Evolutionary conservation across 2,329 filamentous ascomycete species (phyloP), one percentile per base, ranked within the genome.

Genomic region (Colletotrichum gigasporum): DNA sequence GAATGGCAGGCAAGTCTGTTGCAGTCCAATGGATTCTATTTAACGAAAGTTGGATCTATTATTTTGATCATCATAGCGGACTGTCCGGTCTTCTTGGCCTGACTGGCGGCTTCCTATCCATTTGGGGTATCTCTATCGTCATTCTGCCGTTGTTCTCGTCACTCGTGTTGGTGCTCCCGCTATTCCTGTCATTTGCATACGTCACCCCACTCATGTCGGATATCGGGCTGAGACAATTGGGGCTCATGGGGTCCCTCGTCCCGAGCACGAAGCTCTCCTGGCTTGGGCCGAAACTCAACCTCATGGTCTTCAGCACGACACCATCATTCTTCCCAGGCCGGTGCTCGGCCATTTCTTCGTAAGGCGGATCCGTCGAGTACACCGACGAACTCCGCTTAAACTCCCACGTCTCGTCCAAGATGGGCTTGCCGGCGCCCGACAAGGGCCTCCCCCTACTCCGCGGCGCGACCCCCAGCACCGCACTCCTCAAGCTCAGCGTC

Each of bases 241-340:
- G 69, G 44, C 70, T 73, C 16, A 71, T 65, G 0, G 73, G 72
- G 44, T 75, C 72, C 56, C 74, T 74, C 61, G 70, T 37, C 6
- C 72, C 72, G 22, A 73, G 57, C 26, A 75, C 73, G 30, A 75
- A 71, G 37, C 72, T 75, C 55, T 74, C 74, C 67, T 75, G 72
- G 55, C 71, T 74, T 16, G 54, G 28, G 4, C 39, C 9, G n/a
- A 63, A 55, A 16, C 61, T 61, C 34, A 64, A 16, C 42, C 55
- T 48, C 61, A 34, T 54, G 18, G 50, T 60, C 56, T 67, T 65
- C 6, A 60, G 50, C 0, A 54, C 71, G 14, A 51, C 68, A 10
- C 68, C 69, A 8, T 59, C 63, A 3, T 44, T 52, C n/a, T 39
- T 48, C 4, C 48, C 60, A 24, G 16, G 18, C 10, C 47, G 30